Evolutionary conservation across 371 early-diverging fungal genomes (phyloP).

Genomic region (Parasitella parasitica): DNA sequence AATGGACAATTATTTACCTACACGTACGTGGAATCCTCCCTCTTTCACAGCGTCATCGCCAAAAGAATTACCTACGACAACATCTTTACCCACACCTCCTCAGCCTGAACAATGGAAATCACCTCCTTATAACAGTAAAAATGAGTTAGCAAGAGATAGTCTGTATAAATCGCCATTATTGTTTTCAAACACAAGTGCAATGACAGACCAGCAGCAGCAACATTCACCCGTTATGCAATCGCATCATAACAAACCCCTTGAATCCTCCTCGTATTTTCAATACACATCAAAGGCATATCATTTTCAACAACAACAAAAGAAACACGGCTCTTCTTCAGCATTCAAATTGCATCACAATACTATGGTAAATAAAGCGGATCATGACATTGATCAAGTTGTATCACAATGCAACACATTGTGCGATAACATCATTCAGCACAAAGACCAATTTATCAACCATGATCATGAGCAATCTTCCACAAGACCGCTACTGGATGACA

Average conservation of each 20-base stretch:
- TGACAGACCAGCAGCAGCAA: not conserved
- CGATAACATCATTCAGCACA: constrained; percentile 27
- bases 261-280: constrained; percentile 6
- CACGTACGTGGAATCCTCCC: constrained; percentile 9
- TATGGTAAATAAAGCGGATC: not conserved
- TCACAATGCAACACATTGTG: constrained; percentile 30
- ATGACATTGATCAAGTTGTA: constrained; percentile 18
- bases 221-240: not conserved
- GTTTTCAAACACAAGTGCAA: not conserved
- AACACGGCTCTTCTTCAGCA: not conserved
- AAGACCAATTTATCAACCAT: not conserved
- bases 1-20: constrained; percentile 10
- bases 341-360: not conserved
- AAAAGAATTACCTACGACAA: not conserved
- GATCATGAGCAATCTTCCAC: not conserved
- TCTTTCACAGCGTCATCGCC: not conserved
- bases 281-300: constrained; percentile 1
- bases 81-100: not conserved
- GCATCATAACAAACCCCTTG: constrained; percentile 1
- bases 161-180: not conserved
- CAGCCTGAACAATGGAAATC: constrained; percentile 13
- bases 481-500: constrained; percentile 41
- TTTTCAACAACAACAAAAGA: not conserved
- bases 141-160: constrained; percentile 9
- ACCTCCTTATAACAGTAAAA: constrained; percentile 9